Conservation (phyloP, 768 basidiomycete species). For the Fistulinella prunicolor region DNA sequence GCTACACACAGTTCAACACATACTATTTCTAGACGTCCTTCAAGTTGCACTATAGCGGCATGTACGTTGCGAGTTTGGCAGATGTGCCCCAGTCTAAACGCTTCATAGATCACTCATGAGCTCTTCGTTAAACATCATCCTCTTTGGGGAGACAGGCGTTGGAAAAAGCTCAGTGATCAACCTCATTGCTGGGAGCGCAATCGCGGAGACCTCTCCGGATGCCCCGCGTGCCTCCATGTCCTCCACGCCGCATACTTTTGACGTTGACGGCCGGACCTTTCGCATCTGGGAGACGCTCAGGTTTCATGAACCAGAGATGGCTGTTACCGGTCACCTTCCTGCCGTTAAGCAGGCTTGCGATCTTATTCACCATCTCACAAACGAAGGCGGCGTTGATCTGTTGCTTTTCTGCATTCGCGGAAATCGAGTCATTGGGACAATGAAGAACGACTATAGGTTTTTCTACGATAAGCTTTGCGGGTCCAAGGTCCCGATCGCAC, state of each 20-base stretch:
- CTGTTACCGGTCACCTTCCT: constrained; percentile 15
- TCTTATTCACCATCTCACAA: constrained; percentile 34
- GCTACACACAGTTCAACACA: too few relatives aligned
- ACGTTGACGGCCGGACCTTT: not conserved
- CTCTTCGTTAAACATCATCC: not conserved
- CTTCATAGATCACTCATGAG: not conserved
- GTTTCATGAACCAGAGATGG: not conserved
- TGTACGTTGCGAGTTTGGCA: not conserved
- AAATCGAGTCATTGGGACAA: constrained; percentile 36
- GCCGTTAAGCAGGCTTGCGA: constrained; percentile 30
- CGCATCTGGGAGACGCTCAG: not conserved
- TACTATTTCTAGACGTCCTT: too few relatives aligned
- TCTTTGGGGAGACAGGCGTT: not conserved
- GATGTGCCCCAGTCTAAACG: not conserved
- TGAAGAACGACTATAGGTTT: constrained; percentile 39
- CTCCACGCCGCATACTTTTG: not conserved
- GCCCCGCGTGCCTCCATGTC: not conserved
- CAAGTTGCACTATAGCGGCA: not conserved
- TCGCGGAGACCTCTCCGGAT: not conserved
- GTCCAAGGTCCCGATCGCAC: constrained; percentile 30
- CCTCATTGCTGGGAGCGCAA: not conserved
- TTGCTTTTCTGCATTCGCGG: constrained; percentile 42
- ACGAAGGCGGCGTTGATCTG: constrained; percentile 37
- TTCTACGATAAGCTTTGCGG: constrained; percentile 42
- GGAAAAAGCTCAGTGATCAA: not conserved